Base-by-base conservation (phyloP, 768 basidiomycete genomes). In the Pleurotus djamor region DNA sequence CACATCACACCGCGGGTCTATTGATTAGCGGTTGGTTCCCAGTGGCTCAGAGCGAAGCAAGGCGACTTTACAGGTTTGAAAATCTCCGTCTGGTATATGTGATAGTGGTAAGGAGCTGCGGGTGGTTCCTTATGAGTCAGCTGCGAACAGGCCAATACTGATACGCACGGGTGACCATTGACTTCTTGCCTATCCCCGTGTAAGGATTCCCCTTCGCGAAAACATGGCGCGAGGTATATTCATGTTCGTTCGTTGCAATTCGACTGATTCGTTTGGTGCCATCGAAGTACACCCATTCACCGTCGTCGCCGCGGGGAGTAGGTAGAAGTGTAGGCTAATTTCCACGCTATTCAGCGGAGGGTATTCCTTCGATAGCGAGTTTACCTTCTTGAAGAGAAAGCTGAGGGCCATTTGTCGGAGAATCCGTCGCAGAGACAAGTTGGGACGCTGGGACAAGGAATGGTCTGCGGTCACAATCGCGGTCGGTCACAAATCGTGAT, bases 1-100 rank as follows among this genome's bases (percentile, higher is more conserved):
- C 54, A 44, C 54, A 55, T 55, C n/a, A 55, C 54, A n/a, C 54
- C 54, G 10, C 37, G 54, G n/a, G 41, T 55, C 54, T 55, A 50
- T 14, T 55, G n/a, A 32, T 35, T 32, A 35, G 54, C 16, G 13
- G 37, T 10, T 4, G 17, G 1, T 14, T 14, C 2, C 13, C 17
- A 47, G 45, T n/a, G 10, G 45, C 10, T 28, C 21, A 28, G 21
- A 28, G 21, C 21, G 21, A 28, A 47, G 16, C 12, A 16, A 43
- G 14, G 7, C 4, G 14, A n/a, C 7, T 38, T 17, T 4, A 55
- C 54, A 37, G 54, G 54, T 32, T 55, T 38, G 41, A 55, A 55
- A 32, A 55, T 28, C 38, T 55, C 54, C 3, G 37, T 55, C 38
- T 55, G 54, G 38, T 55, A 44, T 14, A 55, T 55, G 14, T 55